These are phyloP conservation scores for Iris pallida DNA, from an alignment of 116 monocot genomes.

Conservation along the genomic window DNA sequence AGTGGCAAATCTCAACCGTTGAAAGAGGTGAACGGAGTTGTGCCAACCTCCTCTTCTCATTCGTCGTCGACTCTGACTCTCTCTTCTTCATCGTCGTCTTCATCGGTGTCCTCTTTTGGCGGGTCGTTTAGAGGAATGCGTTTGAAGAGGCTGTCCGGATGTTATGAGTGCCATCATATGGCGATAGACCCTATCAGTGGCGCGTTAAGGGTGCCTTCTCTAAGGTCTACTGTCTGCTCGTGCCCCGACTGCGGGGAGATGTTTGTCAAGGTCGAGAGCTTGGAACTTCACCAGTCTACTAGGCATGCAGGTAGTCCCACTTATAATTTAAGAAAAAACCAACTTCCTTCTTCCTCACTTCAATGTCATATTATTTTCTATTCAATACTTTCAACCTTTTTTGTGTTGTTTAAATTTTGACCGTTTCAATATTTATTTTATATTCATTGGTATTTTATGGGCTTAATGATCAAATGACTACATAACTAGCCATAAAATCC, in stretches of 20 bases:
- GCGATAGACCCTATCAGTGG: slow-evolving; percentile 52
- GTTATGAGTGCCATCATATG: slow-evolving; percentile 77
- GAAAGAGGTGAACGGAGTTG: slow-evolving; percentile 9
- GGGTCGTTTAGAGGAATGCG: slow-evolving; percentile 74
- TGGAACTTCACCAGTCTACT: slow-evolving; percentile 65
- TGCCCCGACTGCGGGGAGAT: slow-evolving; percentile 79
- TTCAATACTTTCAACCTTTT: no score
- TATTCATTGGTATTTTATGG: no score
- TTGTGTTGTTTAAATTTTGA: no score
- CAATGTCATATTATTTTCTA: no score
- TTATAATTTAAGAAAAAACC: no score
- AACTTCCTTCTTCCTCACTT: no score
- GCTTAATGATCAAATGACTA: no score
- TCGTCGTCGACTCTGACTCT: not conserved
- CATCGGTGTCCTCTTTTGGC: slow-evolving; percentile 10
- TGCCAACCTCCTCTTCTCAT: slow-evolving; percentile 7
- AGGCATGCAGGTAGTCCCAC: slow-evolving; percentile 74
- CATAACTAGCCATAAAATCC: no score
- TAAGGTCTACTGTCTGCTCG: slow-evolving; percentile 38
- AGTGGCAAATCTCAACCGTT: slow-evolving; percentile 9
- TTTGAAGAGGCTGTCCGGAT: slow-evolving; percentile 69
- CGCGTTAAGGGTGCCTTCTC: slow-evolving; percentile 34
- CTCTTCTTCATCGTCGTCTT: not conserved
- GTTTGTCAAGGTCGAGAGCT: slow-evolving; percentile 68
- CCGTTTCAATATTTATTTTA: no score